Percentiles rank a stretch among this genome's conserved stretches.
phyloP scores from a whole-genome alignment of 1,284 basidiomycete genomes.

The Malassezia restricta region DNA sequence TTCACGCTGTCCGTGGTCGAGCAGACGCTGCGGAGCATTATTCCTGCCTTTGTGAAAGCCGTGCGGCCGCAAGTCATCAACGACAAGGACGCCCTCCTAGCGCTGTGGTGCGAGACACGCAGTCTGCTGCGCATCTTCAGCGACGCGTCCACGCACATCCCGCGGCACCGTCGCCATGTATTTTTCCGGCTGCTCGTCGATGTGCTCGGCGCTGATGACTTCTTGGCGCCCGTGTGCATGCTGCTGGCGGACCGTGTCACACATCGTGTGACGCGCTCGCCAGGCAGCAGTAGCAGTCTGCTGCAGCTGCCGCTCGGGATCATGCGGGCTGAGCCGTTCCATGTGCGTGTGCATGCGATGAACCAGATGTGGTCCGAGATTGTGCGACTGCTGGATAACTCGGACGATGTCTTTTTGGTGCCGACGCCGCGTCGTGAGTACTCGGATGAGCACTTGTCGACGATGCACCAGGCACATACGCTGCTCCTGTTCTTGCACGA shows the following conservation, averaged over 20 bases:
- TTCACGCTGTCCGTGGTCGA: conserved; percentile 92
- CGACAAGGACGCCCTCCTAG: conserved; percentile 17
- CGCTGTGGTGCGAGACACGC: conserved; percentile 35
- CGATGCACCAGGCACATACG: conserved; percentile 26
- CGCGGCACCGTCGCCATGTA: conserved; percentile 71
- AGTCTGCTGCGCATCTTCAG: conserved; percentile 74
- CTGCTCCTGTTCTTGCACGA: conserved; percentile 28
- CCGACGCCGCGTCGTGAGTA: conserved; percentile 28
- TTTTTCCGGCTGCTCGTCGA: conserved; percentile 86
- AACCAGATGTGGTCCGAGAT: conserved; percentile 31
- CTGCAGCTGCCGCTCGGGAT: conserved; percentile 57
- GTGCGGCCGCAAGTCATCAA: conserved; percentile 51
- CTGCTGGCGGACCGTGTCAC: conserved; percentile 69
- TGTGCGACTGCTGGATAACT: conserved; percentile 21
- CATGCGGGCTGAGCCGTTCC: conserved; percentile 53
- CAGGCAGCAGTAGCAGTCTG: conserved; percentile 46
- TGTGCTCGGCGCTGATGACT: conserved; percentile 67
- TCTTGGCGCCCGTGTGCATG: conserved; percentile 72
- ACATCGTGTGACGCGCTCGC: conserved; percentile 60
- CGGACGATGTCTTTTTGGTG: conserved; percentile 32
- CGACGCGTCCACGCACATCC: conserved; percentile 73
- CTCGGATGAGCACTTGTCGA: conserved; percentile 29
- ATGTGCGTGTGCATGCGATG: conserved; percentile 52
- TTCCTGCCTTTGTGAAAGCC: conserved; percentile 78
- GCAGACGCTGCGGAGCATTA: conserved; percentile 83